Evolutionary conservation across 768 basidiomycete species (phyloP), one percentile per base, ranked within the genome.

Genomic region (Trametes sanguinea): DNA sequence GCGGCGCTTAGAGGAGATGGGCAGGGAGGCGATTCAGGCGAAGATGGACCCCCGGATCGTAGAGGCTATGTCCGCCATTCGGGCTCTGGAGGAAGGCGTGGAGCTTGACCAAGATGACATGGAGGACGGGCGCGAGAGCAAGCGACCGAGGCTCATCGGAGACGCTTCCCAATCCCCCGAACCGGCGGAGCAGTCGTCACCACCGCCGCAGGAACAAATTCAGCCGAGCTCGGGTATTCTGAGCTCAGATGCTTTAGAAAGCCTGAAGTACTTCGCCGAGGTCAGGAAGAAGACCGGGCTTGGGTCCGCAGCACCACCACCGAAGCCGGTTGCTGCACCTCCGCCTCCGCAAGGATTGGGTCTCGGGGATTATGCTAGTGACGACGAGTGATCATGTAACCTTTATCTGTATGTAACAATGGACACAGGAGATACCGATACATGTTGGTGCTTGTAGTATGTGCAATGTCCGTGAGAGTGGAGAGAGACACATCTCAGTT

Each of bases 211-310:
- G 42, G 68, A 72, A 54, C 67, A 76, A 61, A 73, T 74, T 4
- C 73, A 76, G 17, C 71, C 77, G 54, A 73, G 82, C 1, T 73
- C 68, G 32, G 89, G 94, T 0, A 73, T 99, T 43, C 78, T 99
- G 39, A 92, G 80, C 59, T 81, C 86, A 4, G 94, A 96, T 68
- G 91, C 96, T 10, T 72, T 98, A 29, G 93, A 96, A 68, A 90
- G 94, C 50, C 76, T 99, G 52, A 92, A 88, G 72, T 95, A 93
- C 70, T 94, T 97, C 71, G 88, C 95, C 7, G 89, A 94, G 74
- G 87, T 98, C 65, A 84, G 89, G 63, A 85, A 87, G 76, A 79
- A 85, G 65, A 87, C 86, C 64, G 87, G 82, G 30, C 67, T 59
- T 6, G 69, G 64, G 2, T 59, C 60, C 2, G 65, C 57, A n/a